Conservation (phyloP, 495 filamentous ascomycete species). For the Neurospora sp. region DNA sequence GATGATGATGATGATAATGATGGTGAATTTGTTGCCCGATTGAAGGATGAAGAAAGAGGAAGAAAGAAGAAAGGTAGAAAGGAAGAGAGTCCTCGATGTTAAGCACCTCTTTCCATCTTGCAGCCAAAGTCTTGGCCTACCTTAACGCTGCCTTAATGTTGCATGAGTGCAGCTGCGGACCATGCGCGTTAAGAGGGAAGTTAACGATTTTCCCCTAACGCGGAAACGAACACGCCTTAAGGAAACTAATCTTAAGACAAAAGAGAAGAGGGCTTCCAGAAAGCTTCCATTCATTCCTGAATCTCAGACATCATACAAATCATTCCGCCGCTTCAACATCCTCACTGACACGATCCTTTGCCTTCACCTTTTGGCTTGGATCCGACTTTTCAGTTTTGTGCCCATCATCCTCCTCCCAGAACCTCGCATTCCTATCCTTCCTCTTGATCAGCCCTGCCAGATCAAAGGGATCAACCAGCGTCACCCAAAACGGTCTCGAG, state of each 20-base stretch:
- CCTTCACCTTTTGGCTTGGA: not conserved
- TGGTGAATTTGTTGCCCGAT: too few relatives aligned
- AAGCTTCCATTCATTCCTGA: not conserved
- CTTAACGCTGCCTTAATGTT: too few relatives aligned
- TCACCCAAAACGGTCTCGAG: conserved; percentile 38
- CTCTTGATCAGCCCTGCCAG: conserved; percentile 45
- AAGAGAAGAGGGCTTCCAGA: not conserved
- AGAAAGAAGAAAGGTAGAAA: too few relatives aligned
- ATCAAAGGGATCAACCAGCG: conserved; percentile 60
- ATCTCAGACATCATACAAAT: not conserved
- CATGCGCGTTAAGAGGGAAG: too few relatives aligned
- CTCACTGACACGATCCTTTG: not conserved
- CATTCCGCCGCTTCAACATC: not conserved
- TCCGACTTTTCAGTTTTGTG: not conserved
- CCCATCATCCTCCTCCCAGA: conserved; percentile 38
- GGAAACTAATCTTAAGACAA: not conserved
- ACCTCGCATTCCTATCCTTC: conserved; percentile 34
- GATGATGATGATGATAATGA: too few relatives aligned
- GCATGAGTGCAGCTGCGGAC: too few relatives aligned
- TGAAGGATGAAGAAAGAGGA: too few relatives aligned
- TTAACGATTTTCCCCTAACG: too few relatives aligned
- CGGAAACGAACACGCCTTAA: too few relatives aligned
- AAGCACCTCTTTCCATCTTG: too few relatives aligned
- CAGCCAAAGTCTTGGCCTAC: too few relatives aligned
- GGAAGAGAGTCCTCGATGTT: too few relatives aligned